phyloP scores from a whole-genome alignment of 2,329 filamentous ascomycete genomes.

The Aspergillus novoparasiticus region DNA sequence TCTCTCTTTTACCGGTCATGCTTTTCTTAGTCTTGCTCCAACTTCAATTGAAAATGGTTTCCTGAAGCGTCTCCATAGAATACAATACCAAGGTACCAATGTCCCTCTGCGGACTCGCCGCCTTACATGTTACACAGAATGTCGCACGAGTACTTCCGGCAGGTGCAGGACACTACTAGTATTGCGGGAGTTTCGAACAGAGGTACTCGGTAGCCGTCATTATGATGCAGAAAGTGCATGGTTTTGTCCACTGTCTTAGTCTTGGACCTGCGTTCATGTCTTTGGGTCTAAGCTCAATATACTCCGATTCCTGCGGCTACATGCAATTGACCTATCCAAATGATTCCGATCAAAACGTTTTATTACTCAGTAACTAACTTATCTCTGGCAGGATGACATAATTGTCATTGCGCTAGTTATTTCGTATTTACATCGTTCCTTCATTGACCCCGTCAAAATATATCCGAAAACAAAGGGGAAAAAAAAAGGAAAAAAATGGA shows the following conservation, averaged over 20 bases:
- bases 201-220: neutral
- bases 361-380: neutral
- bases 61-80: neutral
- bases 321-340: neutral
- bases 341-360: neutral
- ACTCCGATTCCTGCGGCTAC: neutral
- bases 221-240: neutral
- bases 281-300: neutral
- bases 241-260: neutral
- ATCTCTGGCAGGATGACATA: neutral
- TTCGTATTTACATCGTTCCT: constrained; percentile 28
- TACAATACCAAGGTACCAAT: neutral
- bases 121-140: constrained; percentile 21
- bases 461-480: neutral
- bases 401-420: constrained; percentile 11
- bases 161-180: constrained; percentile 15
- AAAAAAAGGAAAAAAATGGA: neutral
- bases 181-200: constrained; percentile 10
- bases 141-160: constrained; percentile 23
- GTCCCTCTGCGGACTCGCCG: constrained; percentile 4
- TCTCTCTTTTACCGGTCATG: neutral
- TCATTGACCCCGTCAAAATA: constrained; percentile 12
- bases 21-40: neutral
- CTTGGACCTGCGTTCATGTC: neutral
- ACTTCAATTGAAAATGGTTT: neutral